phyloP scores from a whole-genome alignment of 352 stramenopile species.

The Phytophthora ohioensis region DNA sequence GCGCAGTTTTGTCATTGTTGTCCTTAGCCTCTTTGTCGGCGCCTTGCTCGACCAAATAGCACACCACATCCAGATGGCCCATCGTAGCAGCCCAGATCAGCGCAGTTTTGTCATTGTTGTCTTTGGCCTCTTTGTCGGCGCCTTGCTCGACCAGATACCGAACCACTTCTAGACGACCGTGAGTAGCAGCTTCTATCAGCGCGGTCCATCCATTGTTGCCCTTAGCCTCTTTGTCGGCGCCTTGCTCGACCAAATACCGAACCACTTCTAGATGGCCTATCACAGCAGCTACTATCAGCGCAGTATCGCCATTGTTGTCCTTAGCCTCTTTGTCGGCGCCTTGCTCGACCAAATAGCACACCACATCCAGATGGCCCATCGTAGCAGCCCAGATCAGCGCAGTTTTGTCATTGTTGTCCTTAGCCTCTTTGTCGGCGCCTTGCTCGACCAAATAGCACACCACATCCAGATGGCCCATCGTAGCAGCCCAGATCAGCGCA shows the following conservation, averaged over 20 bases:
- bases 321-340: too few relatives aligned
- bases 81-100: background rate
- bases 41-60: slow-evolving; percentile 20
- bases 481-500: background rate
- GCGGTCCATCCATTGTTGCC: slow-evolving; percentile 8
- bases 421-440: too few relatives aligned
- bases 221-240: slow-evolving; percentile 2
- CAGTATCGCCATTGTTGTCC: too few relatives aligned
- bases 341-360: too few relatives aligned
- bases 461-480: too few relatives aligned
- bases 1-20: background rate
- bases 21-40: background rate
- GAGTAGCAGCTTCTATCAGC: slow-evolving; percentile 6
- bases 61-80: slow-evolving; percentile 11
- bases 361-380: too few relatives aligned
- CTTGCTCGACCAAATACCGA: slow-evolving; percentile 21
- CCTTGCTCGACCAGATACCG: slow-evolving; percentile 22
- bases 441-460: too few relatives aligned
- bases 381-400: too few relatives aligned
- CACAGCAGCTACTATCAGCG: slow-evolving; percentile 8
- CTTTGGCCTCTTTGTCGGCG: too few relatives aligned
- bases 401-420: slow-evolving; percentile 16
- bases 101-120: too few relatives aligned
- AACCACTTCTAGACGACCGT: slow-evolving; percentile 16
- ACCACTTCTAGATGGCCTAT: slow-evolving; percentile 18